Conservation (phyloP, 2,329 filamentous ascomycete genomes). For the Sporothrix globosa region DNA sequence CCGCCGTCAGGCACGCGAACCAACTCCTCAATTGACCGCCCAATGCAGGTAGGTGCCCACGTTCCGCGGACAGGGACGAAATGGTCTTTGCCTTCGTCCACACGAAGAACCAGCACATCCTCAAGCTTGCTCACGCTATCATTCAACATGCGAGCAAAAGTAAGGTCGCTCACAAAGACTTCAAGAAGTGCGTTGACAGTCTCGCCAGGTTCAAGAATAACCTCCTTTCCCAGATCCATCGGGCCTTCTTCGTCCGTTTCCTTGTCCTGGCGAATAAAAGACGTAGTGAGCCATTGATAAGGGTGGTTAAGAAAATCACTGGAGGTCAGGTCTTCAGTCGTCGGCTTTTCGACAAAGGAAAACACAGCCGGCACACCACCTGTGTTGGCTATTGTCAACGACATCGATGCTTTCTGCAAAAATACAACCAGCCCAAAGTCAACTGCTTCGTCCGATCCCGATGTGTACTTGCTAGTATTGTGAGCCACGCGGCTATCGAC, state of each 20-base stretch:
- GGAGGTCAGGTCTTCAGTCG: constrained; percentile 49
- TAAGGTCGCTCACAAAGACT: constrained; percentile 65
- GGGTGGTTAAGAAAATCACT: constrained; percentile 44
- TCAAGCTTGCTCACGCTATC: constrained; percentile 68
- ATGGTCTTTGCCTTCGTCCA: constrained; percentile 83
- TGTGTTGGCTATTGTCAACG: constrained; percentile 88
- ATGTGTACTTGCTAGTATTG: constrained; percentile 38
- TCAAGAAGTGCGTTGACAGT: constrained; percentile 72
- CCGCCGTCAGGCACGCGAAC: constrained; percentile 83
- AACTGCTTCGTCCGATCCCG: constrained; percentile 50
- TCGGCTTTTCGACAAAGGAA: constrained; percentile 74
- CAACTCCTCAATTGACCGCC: constrained; percentile 83
- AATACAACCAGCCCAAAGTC: constrained; percentile 79
- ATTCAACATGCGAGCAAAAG: constrained; percentile 72
- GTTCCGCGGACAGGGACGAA: constrained; percentile 79
- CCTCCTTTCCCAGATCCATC: constrained; percentile 53
- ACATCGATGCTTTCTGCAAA: constrained; percentile 65
- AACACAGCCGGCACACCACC: constrained; percentile 79
- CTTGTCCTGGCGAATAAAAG: constrained; percentile 59
- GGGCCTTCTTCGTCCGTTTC: constrained; percentile 41
- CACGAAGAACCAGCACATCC: constrained; percentile 83
- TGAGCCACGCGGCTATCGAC: constrained; percentile 62
- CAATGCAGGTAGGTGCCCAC: constrained; percentile 83
- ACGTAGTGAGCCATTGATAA: constrained; percentile 69
- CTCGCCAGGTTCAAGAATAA: constrained; percentile 82